Evolutionary conservation across 192 early-diverging fungal species (phyloP), one percentile per base, ranked within the genome.

Genomic region (Coemansia erecta): DNA sequence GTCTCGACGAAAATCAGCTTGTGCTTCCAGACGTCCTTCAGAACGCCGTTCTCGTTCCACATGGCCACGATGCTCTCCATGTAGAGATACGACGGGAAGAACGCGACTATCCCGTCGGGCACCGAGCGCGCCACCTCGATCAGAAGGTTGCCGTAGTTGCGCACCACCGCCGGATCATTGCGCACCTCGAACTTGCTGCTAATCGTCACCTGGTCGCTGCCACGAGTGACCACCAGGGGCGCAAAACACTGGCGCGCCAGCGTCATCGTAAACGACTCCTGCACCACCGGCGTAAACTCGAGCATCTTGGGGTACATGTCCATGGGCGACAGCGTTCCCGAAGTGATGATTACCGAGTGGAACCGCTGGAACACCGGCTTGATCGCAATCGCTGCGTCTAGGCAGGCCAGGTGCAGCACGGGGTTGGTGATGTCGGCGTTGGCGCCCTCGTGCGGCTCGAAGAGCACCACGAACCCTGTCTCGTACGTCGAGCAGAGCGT

Each of bases 1-100:
- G 98, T 99, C 65, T 99, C 98, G 45, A 99, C 94, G 73, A 98
- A 98, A n/a, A 99, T 94, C 18, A 99, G 81, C 76, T 99, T 99
- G 66, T 93, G 86, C 67, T 95, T 98, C 82, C 95, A 89, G 31
- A 95, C 87, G 58, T 95, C 92, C 58, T 91, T 90, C 54, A 99
- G 75, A 42, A 99, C 89, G 41, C 94, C 95, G 84, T 98, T 90
- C 19, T 95, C 94, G 66, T 98, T 93, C 98, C 98, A 99, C 81
- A 92, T 94, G 9, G 94, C 84, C 2, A 99, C 94, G 60, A 99
- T 99, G 11, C 86, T 88, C 73, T 99, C 98, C 94, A 99, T 94
- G 73, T 98, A 99, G 45, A 98, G 78, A 75, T 99, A 99, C 58
- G 89, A 92, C 1, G 98, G 98, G 80, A 99, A 99, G 73, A 99